Base-by-base conservation (phyloP, 1,284 basidiomycete genomes). In the Ustilago crameri region DNA sequence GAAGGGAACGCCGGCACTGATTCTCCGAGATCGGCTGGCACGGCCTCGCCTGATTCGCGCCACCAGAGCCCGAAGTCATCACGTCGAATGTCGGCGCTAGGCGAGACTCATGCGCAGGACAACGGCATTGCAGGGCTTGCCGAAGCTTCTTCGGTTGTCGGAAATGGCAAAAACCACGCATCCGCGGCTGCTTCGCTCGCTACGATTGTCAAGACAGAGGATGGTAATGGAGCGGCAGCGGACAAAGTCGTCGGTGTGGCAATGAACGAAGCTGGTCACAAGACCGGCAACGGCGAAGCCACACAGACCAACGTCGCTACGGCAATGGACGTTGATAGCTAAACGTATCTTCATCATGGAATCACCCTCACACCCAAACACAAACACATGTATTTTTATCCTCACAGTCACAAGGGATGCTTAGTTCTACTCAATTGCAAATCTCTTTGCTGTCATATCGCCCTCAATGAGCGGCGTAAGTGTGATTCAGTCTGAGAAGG, bases 21-120 rank as follows among this genome's bases (percentile, higher is more conserved):
- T 10, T 68, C 65, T 18, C 70, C 65, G 18, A 32, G 49, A 12
- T 63, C 59, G 2, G 43, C 57, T 2, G 58, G 68, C 14, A 58
- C 68, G 5, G 41, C 48, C 17, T 71, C 68, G 17, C 68, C 68
- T n/a, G 67, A 65, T 34, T 24, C 49, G 23, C 66, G 55, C 18
- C 44, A 55, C 18, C 50, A 51, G 34, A 63, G 66, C 32, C 56
- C 66, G 9, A 68, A 55, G 26, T 50, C 53, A 43, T 20, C 35
- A 17, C n/a, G 46, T 40, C 53, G 41, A 40, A 23, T 34, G 17
- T n/a, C 44, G 4, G 26, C 30, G 12, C 3, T 41, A 5, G 38
- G 52, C 44, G 52, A 53, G 14, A 12, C 15, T 23, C 14, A 17
- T 26, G 15, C 37, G 15, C 38, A 20, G 15, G 37, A 50, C 7